Percentiles rank a stretch among this genome's conserved stretches.
Conservation (phyloP, 257 asterid species). For the Solanum bukasovii region DNA sequence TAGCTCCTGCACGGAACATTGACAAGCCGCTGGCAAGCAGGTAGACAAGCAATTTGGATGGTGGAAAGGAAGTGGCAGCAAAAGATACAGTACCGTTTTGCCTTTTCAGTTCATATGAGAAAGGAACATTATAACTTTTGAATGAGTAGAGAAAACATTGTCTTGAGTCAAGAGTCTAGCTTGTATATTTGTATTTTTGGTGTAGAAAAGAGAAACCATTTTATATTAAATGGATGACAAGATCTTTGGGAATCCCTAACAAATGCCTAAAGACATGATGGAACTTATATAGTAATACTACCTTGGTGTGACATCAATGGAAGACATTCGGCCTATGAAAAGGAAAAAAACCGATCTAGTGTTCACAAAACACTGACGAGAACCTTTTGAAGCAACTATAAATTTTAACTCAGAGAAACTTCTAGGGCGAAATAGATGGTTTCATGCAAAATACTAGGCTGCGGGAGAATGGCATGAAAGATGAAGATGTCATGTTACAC, state of each 20-base stretch:
- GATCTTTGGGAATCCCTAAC: background rate
- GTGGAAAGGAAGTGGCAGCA: background rate
- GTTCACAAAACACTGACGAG: background rate
- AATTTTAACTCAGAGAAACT: background rate
- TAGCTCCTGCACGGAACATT: background rate
- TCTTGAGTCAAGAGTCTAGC: background rate
- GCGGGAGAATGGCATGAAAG: background rate
- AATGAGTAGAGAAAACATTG: background rate
- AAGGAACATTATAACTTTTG: background rate
- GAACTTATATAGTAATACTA: background rate
- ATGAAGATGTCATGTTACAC: background rate
- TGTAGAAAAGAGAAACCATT: background rate
- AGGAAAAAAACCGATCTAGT: background rate
- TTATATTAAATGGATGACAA: background rate
- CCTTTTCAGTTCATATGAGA: background rate
- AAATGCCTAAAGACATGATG: background rate
- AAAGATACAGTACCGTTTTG: background rate
- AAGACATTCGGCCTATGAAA: background rate
- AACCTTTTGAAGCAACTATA: background rate
- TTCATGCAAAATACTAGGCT: background rate
- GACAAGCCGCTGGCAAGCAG: background rate
- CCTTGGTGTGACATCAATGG: background rate
- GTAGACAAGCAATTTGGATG: background rate
- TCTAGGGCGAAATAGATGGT: background rate
- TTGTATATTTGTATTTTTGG: background rate